Percentiles rank a stretch among this genome's conserved stretches.
Evolutionary conservation across 2,329 filamentous ascomycete species (phyloP).

Genomic region (Ramichloridium luteum): DNA sequence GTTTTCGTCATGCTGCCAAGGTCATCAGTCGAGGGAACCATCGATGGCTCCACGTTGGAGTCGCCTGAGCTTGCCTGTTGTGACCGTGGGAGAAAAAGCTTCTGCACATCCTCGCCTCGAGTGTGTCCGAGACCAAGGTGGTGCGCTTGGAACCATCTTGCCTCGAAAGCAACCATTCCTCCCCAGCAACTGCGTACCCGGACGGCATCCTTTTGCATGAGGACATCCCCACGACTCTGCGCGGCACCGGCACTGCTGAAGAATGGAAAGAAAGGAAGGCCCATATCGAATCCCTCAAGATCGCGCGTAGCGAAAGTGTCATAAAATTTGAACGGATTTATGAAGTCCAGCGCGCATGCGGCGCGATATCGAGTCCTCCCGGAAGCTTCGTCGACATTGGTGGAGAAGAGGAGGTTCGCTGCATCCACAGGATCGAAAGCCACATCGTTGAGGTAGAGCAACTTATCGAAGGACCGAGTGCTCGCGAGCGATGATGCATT

Average conservation of each 20-base stretch:
- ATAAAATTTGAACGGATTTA: conserved; percentile 56
- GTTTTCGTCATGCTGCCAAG: not conserved
- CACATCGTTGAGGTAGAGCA: conserved; percentile 57
- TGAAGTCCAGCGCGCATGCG: conserved; percentile 60
- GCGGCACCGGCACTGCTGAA: conserved; percentile 44
- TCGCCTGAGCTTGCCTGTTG: not conserved
- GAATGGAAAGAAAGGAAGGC: conserved; percentile 57
- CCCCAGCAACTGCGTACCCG: conserved; percentile 65
- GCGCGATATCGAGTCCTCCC: conserved; percentile 49
- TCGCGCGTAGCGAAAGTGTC: conserved; percentile 64
- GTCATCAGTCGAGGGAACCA: no score
- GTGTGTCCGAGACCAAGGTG: no score
- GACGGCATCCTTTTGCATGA: conserved; percentile 50
- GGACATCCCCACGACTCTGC: conserved; percentile 47
- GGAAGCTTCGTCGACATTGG: conserved; percentile 37
- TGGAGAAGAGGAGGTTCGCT: conserved; percentile 51
- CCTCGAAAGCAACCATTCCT: conserved; percentile 59
- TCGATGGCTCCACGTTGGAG: conserved; percentile 10
- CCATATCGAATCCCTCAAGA: conserved; percentile 48
- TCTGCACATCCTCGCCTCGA: no score
- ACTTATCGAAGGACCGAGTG: conserved; percentile 38
- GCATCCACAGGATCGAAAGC: conserved; percentile 48
- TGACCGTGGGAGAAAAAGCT: no score
- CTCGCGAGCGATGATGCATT: conserved; percentile 32
- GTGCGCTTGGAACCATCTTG: conserved; percentile 42